These are phyloP conservation scores for Ogataea paraovalis DNA, from an alignment of 805 yeast genomes.

Conservation along the genomic window DNA sequence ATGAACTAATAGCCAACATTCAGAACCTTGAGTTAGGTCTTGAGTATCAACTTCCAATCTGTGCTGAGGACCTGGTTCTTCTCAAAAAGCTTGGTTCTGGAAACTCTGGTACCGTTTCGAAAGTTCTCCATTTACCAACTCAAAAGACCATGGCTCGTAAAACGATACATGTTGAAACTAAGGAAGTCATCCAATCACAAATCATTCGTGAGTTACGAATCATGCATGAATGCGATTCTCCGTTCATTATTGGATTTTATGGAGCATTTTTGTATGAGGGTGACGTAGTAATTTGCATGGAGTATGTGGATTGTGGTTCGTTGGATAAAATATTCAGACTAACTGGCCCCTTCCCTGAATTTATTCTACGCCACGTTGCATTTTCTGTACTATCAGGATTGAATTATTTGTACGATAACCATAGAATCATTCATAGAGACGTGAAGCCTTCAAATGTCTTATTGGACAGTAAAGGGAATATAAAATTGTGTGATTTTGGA, in stretches of 20 bases:
- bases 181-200: conserved; percentile 73
- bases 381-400: conserved; percentile 77
- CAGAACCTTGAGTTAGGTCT: conserved; percentile 50
- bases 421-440: conserved; percentile 91
- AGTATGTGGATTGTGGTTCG: conserved; percentile 93
- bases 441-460: conserved; percentile 94
- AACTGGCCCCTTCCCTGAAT: conserved; percentile 62
- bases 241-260: conserved; percentile 82
- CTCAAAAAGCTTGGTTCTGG: conserved; percentile 85
- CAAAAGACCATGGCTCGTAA: conserved; percentile 89
- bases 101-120: conserved; percentile 87
- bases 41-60: conserved; percentile 49
- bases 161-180: conserved; percentile 79
- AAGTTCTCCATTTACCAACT: conserved; percentile 84
- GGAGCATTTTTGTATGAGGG: conserved; percentile 78
- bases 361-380: conserved; percentile 68
- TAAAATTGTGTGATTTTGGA: conserved; percentile 95
- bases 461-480: conserved; percentile 78
- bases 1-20: conserved; percentile 40
- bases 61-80: conserved; percentile 65
- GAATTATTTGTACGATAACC: conserved; percentile 73
- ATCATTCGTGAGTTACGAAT: conserved; percentile 85
- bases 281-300: conserved; percentile 89
- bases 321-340: conserved; percentile 69
- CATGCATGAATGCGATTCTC: conserved; percentile 83